phyloP scores from a whole-genome alignment of 1,284 basidiomycete genomes.

The Testicularia cyperi region DNA sequence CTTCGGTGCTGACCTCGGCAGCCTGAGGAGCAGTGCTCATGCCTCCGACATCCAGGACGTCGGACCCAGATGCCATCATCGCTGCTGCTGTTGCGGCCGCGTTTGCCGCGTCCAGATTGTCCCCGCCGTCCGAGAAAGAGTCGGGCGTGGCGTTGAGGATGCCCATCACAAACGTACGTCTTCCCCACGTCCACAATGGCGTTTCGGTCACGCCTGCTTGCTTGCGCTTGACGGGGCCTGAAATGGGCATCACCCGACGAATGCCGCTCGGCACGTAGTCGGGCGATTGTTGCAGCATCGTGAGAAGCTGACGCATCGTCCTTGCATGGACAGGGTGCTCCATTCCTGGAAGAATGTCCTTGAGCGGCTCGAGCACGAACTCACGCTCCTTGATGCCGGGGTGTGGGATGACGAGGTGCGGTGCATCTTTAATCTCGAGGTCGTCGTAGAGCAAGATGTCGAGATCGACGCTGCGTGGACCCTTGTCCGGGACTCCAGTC shows the following conservation, averaged over 20 bases:
- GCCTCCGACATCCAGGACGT: conserved; percentile 89
- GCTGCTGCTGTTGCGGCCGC: conserved; percentile 23
- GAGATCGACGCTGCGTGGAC: conserved; percentile 86
- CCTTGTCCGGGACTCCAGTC: conserved; percentile 71
- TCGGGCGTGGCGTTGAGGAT: conserved; percentile 94
- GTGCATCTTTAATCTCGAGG: conserved; percentile 68
- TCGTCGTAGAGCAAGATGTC: conserved; percentile 82
- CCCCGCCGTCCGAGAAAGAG: conserved; percentile 89
- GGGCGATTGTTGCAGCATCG: conserved; percentile 41
- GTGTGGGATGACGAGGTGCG: conserved; percentile 81
- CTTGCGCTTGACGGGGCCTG: neutral
- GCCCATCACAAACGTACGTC: conserved; percentile 77
- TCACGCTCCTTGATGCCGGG: conserved; percentile 78
- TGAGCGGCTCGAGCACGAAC: conserved; percentile 84
- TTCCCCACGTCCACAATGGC: conserved; percentile 47
- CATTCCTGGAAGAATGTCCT: conserved; percentile 65
- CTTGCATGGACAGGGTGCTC: conserved; percentile 54
- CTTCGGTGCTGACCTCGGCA: conserved; percentile 62
- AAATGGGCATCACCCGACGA: conserved; percentile 38
- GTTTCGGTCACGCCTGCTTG: conserved; percentile 3
- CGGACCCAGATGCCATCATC: conserved; percentile 62
- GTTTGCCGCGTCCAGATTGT: conserved; percentile 62
- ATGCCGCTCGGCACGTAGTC: conserved; percentile 41
- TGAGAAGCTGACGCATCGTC: conserved; percentile 47
- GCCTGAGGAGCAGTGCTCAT: conserved; percentile 67